A percentile compares a stretch with the other conserved stretches of the same genome.
Conservation (phyloP, 108 stramenopile genomes). For the Pseudonitzschia multiseries region DNA sequence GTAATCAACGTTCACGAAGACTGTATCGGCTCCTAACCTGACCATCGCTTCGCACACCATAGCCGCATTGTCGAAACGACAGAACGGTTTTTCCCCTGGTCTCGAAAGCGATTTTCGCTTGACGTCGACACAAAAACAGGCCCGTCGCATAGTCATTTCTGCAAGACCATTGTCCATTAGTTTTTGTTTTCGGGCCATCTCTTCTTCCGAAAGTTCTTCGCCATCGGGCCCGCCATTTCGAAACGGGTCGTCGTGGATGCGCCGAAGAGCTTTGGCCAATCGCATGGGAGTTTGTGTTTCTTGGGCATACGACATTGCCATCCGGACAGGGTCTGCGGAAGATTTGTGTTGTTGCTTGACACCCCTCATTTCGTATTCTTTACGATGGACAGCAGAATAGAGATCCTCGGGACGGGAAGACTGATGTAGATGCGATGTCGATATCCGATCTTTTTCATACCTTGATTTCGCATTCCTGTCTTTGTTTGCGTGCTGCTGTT, state of each 20-base stretch:
- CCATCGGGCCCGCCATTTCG: slow-evolving; percentile 64
- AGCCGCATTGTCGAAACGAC: slow-evolving; percentile 80
- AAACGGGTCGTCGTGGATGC: slow-evolving; percentile 79
- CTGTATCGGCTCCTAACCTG: slow-evolving; percentile 82
- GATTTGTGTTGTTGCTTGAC: slow-evolving; percentile 70
- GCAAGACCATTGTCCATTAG: slow-evolving; percentile 66
- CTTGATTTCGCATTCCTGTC: background rate
- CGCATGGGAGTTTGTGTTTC: slow-evolving; percentile 61
- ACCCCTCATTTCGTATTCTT: slow-evolving; percentile 86
- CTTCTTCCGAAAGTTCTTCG: slow-evolving; percentile 26
- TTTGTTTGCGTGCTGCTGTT: background rate
- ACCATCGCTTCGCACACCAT: slow-evolving; percentile 92
- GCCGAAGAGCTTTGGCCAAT: slow-evolving; percentile 80
- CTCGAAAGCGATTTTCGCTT: slow-evolving; percentile 73
- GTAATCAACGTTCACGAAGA: slow-evolving; percentile 90
- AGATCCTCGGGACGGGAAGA: slow-evolving; percentile 59
- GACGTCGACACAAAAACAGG: slow-evolving; percentile 84
- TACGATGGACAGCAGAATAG: slow-evolving; percentile 85
- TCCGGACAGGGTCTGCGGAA: slow-evolving; percentile 78
- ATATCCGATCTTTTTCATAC: background rate
- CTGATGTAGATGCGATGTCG: background rate
- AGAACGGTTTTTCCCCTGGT: slow-evolving; percentile 71
- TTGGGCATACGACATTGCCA: slow-evolving; percentile 86
- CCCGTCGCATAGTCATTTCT: slow-evolving; percentile 78
- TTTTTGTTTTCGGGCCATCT: slow-evolving; percentile 53